Evolutionary conservation across 805 yeast genomes (phyloP).

Genomic region (Jamesozyma lodderae): DNA sequence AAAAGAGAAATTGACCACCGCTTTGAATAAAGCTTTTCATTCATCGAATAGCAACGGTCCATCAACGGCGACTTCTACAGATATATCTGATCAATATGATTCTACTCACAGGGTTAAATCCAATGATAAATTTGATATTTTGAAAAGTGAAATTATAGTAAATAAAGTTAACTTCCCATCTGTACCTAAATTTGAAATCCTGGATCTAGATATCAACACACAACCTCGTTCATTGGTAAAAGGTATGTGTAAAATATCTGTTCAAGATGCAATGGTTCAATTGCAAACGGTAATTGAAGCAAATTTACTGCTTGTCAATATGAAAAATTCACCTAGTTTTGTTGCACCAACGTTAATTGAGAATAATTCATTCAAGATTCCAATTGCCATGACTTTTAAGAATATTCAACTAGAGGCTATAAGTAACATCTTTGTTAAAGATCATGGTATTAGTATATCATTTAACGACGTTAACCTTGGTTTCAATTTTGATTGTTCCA

Average conservation of each 20-base stretch:
- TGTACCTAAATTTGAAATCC: slow-evolving; percentile 26
- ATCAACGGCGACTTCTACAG: neutral
- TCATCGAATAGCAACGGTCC: slow-evolving; percentile 5
- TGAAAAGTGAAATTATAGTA: slow-evolving; percentile 27
- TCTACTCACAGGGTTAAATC: neutral
- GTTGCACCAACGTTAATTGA: slow-evolving; percentile 27
- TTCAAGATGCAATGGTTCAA: slow-evolving; percentile 27
- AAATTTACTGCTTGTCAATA: slow-evolving; percentile 24
- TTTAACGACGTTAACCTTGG: slow-evolving; percentile 31
- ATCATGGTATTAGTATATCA: slow-evolving; percentile 29
- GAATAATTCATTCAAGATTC: slow-evolving; percentile 29
- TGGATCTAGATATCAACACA: slow-evolving; percentile 27
- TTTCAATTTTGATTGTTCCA: slow-evolving; percentile 31
- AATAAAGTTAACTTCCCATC: slow-evolving; percentile 24
- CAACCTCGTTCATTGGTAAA: slow-evolving; percentile 28
- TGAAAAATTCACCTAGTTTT: slow-evolving; percentile 23
- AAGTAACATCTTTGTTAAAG: slow-evolving; percentile 27
- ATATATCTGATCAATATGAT: neutral
- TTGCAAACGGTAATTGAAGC: slow-evolving; percentile 30
- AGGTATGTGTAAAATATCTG: slow-evolving; percentile 28
- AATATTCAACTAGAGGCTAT: slow-evolving; percentile 29
- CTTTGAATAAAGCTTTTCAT: slow-evolving; percentile 16
- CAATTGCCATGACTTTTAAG: slow-evolving; percentile 29
- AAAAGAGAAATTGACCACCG: slow-evolving; percentile 20
- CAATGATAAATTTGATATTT: slow-evolving; percentile 7